phyloP scores from a whole-genome alignment of 371 early-diverging fungal genomes.

The Mortierella polycephala region DNA sequence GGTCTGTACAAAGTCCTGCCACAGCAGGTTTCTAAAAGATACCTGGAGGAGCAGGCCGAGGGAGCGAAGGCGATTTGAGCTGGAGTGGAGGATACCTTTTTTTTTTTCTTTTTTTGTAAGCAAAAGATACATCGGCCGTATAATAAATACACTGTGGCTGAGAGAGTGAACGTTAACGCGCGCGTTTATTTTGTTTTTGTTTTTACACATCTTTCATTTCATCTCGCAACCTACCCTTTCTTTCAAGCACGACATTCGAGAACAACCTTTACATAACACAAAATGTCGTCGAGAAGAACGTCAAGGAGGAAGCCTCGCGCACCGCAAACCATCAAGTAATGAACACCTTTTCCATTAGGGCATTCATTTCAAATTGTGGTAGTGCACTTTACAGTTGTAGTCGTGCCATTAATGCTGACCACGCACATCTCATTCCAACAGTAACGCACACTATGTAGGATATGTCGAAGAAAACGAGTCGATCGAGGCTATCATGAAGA shows the following conservation, averaged over 20 bases:
- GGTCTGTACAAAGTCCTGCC: neutral
- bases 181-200: too few species aligned
- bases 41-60: neutral
- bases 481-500: slow-evolving; percentile 95
- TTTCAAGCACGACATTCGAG: too few species aligned
- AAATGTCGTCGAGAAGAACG: slow-evolving; percentile 22
- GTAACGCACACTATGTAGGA: slow-evolving; percentile 92
- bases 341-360: neutral
- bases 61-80: neutral
- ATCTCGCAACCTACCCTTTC: too few species aligned
- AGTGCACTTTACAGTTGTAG: neutral
- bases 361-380: neutral
- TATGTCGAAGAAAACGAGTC: slow-evolving; percentile 96
- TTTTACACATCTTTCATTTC: too few species aligned
- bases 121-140: too few species aligned
- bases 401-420: neutral
- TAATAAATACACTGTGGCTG: too few species aligned
- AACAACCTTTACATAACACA: too few species aligned
- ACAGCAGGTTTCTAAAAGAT: slow-evolving; percentile 1
- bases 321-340: slow-evolving; percentile 39
- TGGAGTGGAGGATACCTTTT: too few species aligned
- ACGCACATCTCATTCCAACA: slow-evolving; percentile 32
- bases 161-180: too few species aligned
- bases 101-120: too few species aligned
- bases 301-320: slow-evolving; percentile 49